A percentile compares a stretch with the other conserved stretches of the same genome.
Evolutionary conservation across 176 grass and related monocot genomes (phyloP).

Genomic region (Hsuehochloa calcarea): DNA sequence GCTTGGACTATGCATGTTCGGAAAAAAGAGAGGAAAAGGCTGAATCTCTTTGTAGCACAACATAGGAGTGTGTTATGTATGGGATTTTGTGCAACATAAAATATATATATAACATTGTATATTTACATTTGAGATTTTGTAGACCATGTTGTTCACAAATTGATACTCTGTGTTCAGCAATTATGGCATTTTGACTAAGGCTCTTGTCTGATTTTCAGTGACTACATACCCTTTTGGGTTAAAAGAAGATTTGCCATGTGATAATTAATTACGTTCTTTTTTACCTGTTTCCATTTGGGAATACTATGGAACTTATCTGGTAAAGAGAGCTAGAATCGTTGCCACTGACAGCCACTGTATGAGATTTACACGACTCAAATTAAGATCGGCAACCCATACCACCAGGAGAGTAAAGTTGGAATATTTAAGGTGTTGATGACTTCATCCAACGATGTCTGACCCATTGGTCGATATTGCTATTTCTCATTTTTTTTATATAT

Average conservation of each 20-base stretch:
- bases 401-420: not conserved
- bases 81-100: not conserved
- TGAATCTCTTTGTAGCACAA: not conserved
- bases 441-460: not conserved
- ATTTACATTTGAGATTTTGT: not conserved
- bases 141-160: not conserved
- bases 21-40: not conserved
- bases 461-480: not conserved
- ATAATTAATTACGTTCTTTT: not conserved
- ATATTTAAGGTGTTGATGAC: not conserved
- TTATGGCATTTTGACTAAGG: not conserved
- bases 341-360: not conserved
- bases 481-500: not conserved
- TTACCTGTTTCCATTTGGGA: not conserved
- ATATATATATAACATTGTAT: not conserved
- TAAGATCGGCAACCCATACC: not conserved
- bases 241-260: not conserved
- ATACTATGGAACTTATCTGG: not conserved
- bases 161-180: not conserved
- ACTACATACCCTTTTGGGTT: not conserved
- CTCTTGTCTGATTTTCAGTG: not conserved
- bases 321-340: not conserved
- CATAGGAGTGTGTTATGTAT: not conserved
- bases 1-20: not conserved
- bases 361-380: not conserved